phyloP scores from a whole-genome alignment of 2,329 filamentous ascomycete genomes.

The Colletotrichum sp. region DNA sequence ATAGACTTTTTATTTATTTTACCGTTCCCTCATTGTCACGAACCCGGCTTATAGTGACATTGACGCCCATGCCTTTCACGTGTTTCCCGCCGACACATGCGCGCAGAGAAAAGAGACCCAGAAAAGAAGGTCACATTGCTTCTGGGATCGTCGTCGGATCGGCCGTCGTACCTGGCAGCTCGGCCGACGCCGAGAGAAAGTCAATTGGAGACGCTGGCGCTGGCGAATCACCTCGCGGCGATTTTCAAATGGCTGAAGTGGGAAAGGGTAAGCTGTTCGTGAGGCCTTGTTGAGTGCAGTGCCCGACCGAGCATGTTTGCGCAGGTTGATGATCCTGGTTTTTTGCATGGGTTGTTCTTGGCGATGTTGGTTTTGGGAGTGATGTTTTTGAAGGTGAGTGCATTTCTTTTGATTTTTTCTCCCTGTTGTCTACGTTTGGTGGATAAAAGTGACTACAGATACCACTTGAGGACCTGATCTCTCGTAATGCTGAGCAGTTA shows the following conservation, averaged over 20 bases:
- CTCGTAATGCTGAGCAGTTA: neutral
- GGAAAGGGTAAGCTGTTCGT: neutral
- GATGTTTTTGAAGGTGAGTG: neutral
- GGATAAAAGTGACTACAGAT: neutral
- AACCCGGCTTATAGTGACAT: neutral
- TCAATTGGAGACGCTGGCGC: neutral
- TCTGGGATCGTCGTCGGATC: neutral
- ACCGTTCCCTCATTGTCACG: neutral
- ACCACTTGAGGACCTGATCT: neutral
- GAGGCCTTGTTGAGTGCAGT: neutral
- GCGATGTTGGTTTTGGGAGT: neutral
- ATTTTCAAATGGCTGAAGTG: neutral
- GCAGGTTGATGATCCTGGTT: slow-evolving; percentile 6
- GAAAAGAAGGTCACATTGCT: slow-evolving; percentile 16
- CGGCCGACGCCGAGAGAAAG: neutral
- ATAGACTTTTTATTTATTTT: slow-evolving; percentile 5
- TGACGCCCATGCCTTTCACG: neutral
- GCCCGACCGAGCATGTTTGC: neutral
- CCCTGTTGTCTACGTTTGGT: neutral
- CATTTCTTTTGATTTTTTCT: neutral
- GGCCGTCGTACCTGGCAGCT: neutral
- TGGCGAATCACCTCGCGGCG: neutral
- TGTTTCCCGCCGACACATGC: neutral
- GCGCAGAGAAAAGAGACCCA: neutral
- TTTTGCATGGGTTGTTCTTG: neutral